Evolutionary conservation across 2,329 filamentous ascomycete species (phyloP).

Genomic region (Exophiala sp.): DNA sequence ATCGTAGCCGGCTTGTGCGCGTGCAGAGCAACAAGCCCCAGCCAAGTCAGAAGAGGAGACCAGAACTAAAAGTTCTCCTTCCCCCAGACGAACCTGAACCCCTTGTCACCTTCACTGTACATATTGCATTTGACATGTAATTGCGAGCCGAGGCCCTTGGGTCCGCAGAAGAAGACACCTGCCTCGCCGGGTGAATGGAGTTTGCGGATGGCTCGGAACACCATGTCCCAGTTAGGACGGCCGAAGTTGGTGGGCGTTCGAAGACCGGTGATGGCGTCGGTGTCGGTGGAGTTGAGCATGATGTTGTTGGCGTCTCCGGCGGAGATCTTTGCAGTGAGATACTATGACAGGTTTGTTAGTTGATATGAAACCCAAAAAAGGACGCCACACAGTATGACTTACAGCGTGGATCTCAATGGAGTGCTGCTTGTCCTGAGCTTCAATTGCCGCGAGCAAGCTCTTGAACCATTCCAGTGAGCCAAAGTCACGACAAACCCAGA

Average conservation of each 20-base stretch:
- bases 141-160: conserved; percentile 68
- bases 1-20: too few species aligned
- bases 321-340: conserved; percentile 81
- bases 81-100: conserved; percentile 53
- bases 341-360: conserved; percentile 38
- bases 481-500: conserved; percentile 87
- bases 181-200: conserved; percentile 67
- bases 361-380: too few species aligned
- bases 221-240: conserved; percentile 83
- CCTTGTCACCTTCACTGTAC: conserved; percentile 60
- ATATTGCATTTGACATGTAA: conserved; percentile 82
- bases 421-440: conserved; percentile 76
- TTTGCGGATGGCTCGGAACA: conserved; percentile 76
- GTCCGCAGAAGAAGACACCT: conserved; percentile 80
- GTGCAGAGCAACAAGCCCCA: too few species aligned
- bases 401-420: conserved; percentile 79
- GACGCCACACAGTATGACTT: too few species aligned
- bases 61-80: conserved; percentile 48
- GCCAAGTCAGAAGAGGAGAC: too few species aligned
- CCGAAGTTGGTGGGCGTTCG: conserved; percentile 80
- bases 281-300: conserved; percentile 77
- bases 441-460: conserved; percentile 74
- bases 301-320: conserved; percentile 81
- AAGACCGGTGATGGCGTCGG: conserved; percentile 76
- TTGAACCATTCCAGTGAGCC: conserved; percentile 87